Conservation (phyloP, 352 stramenopile species). For the Phytophthora pinifolia region DNA sequence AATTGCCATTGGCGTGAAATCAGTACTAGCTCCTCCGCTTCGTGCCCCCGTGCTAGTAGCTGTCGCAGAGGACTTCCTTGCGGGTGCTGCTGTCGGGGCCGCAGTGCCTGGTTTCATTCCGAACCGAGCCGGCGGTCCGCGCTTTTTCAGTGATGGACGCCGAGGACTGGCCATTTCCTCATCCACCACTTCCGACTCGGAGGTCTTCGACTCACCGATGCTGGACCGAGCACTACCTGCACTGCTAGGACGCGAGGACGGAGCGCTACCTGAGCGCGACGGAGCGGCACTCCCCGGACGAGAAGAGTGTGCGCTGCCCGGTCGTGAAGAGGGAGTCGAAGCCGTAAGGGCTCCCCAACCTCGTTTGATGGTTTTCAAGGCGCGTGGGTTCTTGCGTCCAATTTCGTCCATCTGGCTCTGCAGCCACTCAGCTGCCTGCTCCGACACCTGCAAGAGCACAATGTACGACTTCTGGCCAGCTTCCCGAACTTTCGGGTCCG, state of each 20-base stretch:
- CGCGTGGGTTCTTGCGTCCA: conserved; percentile 66
- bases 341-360: conserved; percentile 31
- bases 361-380: conserved; percentile 68
- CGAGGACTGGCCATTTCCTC: conserved; percentile 33
- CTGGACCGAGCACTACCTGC: conserved; percentile 30
- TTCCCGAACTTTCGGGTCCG: conserved; percentile 80
- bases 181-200: conserved; percentile 23
- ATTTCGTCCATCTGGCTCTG: conserved; percentile 66
- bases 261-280: conserved; percentile 29
- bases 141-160: conserved; percentile 42
- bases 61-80: conserved; percentile 31
- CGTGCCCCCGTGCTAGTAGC: conserved; percentile 9
- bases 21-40: conserved; percentile 30
- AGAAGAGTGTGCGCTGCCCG: conserved; percentile 34
- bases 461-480: conserved; percentile 68
- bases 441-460: conserved; percentile 52
- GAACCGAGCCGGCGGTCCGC: conserved; percentile 50
- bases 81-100: conserved; percentile 24
- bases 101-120: conserved; percentile 42
- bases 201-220: conserved; percentile 13
- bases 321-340: conserved; percentile 34
- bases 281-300: conserved; percentile 23
- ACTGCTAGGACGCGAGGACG: conserved; percentile 34
- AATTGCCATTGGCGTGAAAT: conserved; percentile 69
- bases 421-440: conserved; percentile 53